phyloP scores from a whole-genome alignment of 805 yeast genomes.

The Candida lessepsii region DNA sequence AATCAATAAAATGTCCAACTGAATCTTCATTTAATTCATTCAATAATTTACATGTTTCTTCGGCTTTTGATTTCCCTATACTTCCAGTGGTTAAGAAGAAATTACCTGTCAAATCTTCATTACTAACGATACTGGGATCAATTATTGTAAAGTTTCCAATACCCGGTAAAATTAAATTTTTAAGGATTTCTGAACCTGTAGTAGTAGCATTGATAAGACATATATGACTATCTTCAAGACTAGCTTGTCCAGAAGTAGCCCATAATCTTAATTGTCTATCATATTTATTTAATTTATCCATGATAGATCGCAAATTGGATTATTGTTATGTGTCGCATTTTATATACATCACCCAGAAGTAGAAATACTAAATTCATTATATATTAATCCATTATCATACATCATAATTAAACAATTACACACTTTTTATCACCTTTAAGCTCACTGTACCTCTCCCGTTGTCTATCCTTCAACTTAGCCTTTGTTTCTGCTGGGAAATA shows the following conservation, averaged over 20 bases:
- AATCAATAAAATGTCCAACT: constrained; percentile 29
- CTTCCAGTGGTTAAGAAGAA: constrained; percentile 56
- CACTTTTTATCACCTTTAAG: constrained; percentile 15
- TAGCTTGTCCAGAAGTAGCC: constrained; percentile 74
- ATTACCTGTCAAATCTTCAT: constrained; percentile 51
- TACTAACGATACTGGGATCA: constrained; percentile 37
- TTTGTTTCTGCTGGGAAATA: constrained; percentile 70
- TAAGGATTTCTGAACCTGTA: constrained; percentile 65
- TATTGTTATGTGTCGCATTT: too few relatives aligned
- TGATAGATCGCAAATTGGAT: too few relatives aligned
- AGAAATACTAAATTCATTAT: background rate
- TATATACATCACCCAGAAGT: background rate
- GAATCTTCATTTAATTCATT: constrained; percentile 63
- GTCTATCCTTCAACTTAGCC: constrained; percentile 55
- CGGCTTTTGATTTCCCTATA: constrained; percentile 42
- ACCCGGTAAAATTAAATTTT: constrained; percentile 76
- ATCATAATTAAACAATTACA: constrained; percentile 8
- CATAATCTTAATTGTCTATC: constrained; percentile 89
- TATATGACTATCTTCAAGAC: constrained; percentile 55
- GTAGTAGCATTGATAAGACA: constrained; percentile 59
- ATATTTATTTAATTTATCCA: constrained; percentile 53
- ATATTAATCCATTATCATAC: too few relatives aligned
- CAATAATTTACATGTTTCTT: constrained; percentile 39
- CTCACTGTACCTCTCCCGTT: constrained; percentile 37
- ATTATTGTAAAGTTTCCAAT: constrained; percentile 64